Evolutionary conservation across 1,284 basidiomycete genomes (phyloP), one percentile per base, ranked within the genome.

Genomic region (Thecaphora frezii): DNA sequence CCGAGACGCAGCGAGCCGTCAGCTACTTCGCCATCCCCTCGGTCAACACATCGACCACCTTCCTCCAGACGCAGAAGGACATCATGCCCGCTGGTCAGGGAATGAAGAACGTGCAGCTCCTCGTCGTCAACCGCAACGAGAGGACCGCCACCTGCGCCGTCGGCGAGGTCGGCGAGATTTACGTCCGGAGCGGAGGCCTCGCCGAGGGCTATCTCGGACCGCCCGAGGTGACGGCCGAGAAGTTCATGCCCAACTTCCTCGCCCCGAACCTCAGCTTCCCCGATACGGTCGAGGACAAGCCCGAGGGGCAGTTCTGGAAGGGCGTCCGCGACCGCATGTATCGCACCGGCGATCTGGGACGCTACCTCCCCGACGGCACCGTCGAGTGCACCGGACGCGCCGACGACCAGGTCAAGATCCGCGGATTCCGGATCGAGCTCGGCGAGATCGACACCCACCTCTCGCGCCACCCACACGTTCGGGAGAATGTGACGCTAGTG

Each of bases 391-490:
- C 91, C 0, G 96, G 96, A 12, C 87, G 96, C 46, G 93, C 93
- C 5, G 96, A 99, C 78, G 96, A 98, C 78, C 96, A 99, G 80
- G 91, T 99, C 82, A 98, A 99, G 83, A 98, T 99, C 80, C 90
- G 96, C 60, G 96, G 96, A 8, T 99, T 99, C 87, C 85, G 96
- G 33, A 98, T 99, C 78, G 96, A 99, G 81, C 85, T 98, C 7
- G 94, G 94, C 19, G 96, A 99, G 81, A 97, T 99, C 69, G 96
- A 99, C 80, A 97, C 91, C 1, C 88, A 97, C 81, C 86, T 99
- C 38, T 91, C 89, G 70, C 88, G 93, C 73, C 94, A 98, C 79
- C 89, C 91, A 7, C 85, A 92, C 21, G 88, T 99, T 2, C 84
- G 94, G 13, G 96, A 97, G 82, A 98, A 98, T 76, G 93, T 98